Evolutionary conservation across 345 rosid species (phyloP).

Genomic region (Gossypium longicalyx): DNA sequence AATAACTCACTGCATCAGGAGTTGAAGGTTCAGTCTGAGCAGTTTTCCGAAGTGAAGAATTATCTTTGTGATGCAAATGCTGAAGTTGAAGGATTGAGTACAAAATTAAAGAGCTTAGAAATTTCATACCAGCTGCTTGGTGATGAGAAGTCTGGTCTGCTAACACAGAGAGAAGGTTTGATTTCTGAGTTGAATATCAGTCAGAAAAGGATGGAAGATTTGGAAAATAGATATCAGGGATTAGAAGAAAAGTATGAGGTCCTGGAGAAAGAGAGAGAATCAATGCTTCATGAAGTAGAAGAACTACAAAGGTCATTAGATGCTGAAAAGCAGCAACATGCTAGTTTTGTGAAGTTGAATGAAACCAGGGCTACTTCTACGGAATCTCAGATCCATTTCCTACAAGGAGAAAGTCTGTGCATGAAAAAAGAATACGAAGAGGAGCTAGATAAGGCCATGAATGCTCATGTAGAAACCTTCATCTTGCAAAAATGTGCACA

Average conservation of each 20-base stretch:
- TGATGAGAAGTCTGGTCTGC: constrained; percentile 57
- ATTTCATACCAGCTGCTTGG: constrained; percentile 51
- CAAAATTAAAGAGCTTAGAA: constrained; percentile 53
- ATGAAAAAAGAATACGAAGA: not conserved
- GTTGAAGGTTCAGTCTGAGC: constrained; percentile 40
- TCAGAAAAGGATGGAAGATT: constrained; percentile 46
- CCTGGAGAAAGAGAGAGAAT: constrained; percentile 58
- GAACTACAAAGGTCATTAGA: constrained; percentile 45
- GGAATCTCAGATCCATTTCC: constrained; percentile 11
- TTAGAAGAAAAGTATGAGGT: constrained; percentile 40
- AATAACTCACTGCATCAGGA: constrained; percentile 44
- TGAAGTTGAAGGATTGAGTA: constrained; percentile 47
- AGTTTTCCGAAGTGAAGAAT: constrained; percentile 39
- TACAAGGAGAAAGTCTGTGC: not conserved
- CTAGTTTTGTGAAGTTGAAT: constrained; percentile 34
- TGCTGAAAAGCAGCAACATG: constrained; percentile 50
- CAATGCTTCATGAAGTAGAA: constrained; percentile 41
- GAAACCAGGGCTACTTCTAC: too few species aligned
- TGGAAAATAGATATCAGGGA: constrained; percentile 45
- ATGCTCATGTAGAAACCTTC: constrained; percentile 59
- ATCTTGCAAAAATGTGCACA: constrained; percentile 56
- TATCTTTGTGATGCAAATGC: constrained; percentile 31
- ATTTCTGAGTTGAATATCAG: constrained; percentile 48
- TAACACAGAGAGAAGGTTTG: constrained; percentile 44
- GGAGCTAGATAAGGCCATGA: constrained; percentile 13